Conservation (phyloP, 345 rosid genomes). For the Camelina hispida region DNA sequence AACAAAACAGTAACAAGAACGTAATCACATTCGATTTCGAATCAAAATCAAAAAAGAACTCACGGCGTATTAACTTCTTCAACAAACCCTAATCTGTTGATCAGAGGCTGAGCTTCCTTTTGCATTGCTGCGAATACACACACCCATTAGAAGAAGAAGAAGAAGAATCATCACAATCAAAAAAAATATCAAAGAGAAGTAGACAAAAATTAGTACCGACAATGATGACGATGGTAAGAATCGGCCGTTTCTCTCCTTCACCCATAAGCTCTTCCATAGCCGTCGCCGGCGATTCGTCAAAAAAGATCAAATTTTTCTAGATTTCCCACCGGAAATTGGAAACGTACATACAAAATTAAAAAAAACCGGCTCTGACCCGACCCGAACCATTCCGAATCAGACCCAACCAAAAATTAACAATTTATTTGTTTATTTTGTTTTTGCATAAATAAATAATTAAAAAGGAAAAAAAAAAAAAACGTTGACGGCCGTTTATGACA, state of each 20-base stretch:
- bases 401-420: background rate
- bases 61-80: slow-evolving; percentile 63
- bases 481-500: slow-evolving; percentile 47
- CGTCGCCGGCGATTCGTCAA: slow-evolving; percentile 46
- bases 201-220: slow-evolving; percentile 53
- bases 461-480: background rate
- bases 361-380: slow-evolving; percentile 16
- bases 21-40: slow-evolving; percentile 13
- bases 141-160: background rate
- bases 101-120: slow-evolving; percentile 85
- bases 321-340: too few species aligned
- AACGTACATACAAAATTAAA: too few species aligned
- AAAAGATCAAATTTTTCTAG: background rate
- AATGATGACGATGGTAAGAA: slow-evolving; percentile 66
- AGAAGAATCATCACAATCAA: background rate
- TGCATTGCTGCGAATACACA: slow-evolving; percentile 69
- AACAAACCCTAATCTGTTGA: slow-evolving; percentile 61
- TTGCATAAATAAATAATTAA: too few species aligned
- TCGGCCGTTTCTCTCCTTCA: slow-evolving; percentile 46
- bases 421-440: background rate
- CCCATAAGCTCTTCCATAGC: slow-evolving; percentile 45
- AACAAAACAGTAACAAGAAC: background rate
- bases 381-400: background rate
- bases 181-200: background rate
- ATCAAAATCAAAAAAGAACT: slow-evolving; percentile 33